Percentiles rank a stretch among this genome's conserved stretches.
Evolutionary conservation across 2,329 filamentous ascomycete genomes (phyloP).

Genomic region (Xylaria sp.): DNA sequence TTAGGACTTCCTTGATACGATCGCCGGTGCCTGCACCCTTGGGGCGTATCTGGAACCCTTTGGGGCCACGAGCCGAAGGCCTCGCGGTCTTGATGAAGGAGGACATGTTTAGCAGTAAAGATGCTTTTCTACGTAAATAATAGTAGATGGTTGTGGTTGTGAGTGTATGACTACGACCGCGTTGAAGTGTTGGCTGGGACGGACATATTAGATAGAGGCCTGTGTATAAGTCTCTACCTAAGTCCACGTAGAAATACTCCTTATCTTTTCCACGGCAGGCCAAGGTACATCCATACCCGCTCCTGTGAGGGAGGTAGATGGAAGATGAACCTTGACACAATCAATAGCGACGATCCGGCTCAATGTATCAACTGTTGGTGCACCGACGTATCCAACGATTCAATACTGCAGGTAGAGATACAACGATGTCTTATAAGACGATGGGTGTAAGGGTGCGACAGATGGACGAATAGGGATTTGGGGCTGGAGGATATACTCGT

Average conservation of each 20-base stretch:
- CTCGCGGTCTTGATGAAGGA: slow-evolving; percentile 59
- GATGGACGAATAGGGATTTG: slow-evolving; percentile 33
- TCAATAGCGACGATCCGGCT: not conserved
- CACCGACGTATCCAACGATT: not conserved
- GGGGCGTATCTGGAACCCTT: slow-evolving; percentile 56
- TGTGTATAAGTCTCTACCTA: slow-evolving; percentile 24
- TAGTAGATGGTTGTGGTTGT: not conserved
- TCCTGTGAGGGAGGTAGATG: not conserved
- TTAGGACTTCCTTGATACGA: slow-evolving; percentile 60
- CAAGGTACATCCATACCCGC: slow-evolving; percentile 5
- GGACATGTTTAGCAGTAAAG: slow-evolving; percentile 56
- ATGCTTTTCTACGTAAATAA: slow-evolving; percentile 2
- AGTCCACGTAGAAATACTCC: slow-evolving; percentile 9
- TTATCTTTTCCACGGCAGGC: slow-evolving; percentile 17
- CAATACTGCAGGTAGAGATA: not conserved
- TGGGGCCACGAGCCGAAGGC: slow-evolving; percentile 39
- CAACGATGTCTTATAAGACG: slow-evolving; percentile 7
- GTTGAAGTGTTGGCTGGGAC: slow-evolving; percentile 13
- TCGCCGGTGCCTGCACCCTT: slow-evolving; percentile 60
- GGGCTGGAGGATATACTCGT: slow-evolving; percentile 32
- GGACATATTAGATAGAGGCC: slow-evolving; percentile 2
- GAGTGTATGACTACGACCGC: not conserved
- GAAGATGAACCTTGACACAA: not conserved
- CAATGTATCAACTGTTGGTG: slow-evolving; percentile 1
- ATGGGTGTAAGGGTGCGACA: slow-evolving; percentile 19